Evolutionary conservation across 768 basidiomycete species (phyloP).

Genomic region (Tylopilus felleus): DNA sequence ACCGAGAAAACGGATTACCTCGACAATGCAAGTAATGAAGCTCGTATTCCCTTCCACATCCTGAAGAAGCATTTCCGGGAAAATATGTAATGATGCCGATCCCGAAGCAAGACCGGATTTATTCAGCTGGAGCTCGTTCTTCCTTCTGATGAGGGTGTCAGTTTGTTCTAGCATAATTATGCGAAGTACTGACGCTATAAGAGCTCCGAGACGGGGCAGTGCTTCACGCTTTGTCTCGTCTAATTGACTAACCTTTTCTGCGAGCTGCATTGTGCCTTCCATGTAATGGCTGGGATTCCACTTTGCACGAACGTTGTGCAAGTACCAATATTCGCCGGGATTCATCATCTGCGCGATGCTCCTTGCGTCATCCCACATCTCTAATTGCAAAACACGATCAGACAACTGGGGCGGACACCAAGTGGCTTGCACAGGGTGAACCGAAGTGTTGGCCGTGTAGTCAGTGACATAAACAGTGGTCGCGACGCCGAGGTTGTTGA

Average conservation of each 20-base stretch:
- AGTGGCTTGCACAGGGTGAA: conserved; percentile 33
- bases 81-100: conserved; percentile 28
- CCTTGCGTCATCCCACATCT: conserved; percentile 56
- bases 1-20: conserved; percentile 38
- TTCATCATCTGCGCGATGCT: conserved; percentile 41
- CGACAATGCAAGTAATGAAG: conserved; percentile 55
- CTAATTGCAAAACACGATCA: conserved; percentile 48
- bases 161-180: not conserved
- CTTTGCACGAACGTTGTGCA: conserved; percentile 52
- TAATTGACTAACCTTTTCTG: conserved; percentile 43
- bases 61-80: conserved; percentile 46
- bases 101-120: conserved; percentile 17
- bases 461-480: conserved; percentile 63
- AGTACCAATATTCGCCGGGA: conserved; percentile 47
- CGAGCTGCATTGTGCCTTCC: conserved; percentile 52
- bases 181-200: conserved; percentile 46
- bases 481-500: conserved; percentile 36
- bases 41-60: conserved; percentile 40
- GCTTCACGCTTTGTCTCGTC: conserved; percentile 36
- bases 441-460: conserved; percentile 46
- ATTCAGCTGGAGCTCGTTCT: conserved; percentile 36
- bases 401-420: conserved; percentile 49
- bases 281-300: conserved; percentile 37
- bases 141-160: conserved; percentile 41
- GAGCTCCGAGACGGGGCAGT: conserved; percentile 40